Evolutionary conservation across 2,329 filamentous ascomycete genomes (phyloP).

Genomic region (Aspergillus spinulosporus): DNA sequence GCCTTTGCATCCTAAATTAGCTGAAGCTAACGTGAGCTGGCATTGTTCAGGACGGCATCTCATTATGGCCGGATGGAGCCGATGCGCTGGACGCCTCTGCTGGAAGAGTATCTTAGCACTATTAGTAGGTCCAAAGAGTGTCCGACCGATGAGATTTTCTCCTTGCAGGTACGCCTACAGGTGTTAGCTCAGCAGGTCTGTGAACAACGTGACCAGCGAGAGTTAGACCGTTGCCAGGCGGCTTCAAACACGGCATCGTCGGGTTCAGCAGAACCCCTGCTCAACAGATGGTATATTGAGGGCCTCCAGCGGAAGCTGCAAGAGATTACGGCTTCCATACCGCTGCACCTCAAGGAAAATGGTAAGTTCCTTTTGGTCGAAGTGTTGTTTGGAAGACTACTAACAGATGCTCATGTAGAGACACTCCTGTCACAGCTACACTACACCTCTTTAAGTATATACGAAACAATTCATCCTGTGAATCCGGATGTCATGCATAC

Average conservation of each 20-base stretch:
- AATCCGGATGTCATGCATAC: background rate
- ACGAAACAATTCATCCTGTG: background rate
- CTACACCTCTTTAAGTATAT: background rate
- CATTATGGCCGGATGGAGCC: background rate
- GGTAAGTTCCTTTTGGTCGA: background rate
- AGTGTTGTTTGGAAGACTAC: no score
- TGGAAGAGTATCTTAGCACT: background rate
- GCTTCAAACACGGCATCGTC: background rate
- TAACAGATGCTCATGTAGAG: background rate
- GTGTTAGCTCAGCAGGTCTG: background rate
- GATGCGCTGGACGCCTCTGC: constrained; percentile 4
- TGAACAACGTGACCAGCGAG: background rate
- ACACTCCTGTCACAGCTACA: background rate
- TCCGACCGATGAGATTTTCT: background rate
- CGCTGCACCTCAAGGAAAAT: background rate
- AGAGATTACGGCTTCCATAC: background rate
- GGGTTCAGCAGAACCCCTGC: background rate
- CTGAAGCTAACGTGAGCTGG: background rate
- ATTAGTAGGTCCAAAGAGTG: background rate
- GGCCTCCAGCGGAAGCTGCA: background rate
- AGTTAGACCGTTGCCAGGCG: background rate
- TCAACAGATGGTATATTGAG: background rate
- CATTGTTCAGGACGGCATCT: background rate
- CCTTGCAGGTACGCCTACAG: constrained; percentile 6
- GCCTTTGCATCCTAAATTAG: background rate